Conservation (phyloP, 129 eudicot species). For the Silybum marianum region DNA sequence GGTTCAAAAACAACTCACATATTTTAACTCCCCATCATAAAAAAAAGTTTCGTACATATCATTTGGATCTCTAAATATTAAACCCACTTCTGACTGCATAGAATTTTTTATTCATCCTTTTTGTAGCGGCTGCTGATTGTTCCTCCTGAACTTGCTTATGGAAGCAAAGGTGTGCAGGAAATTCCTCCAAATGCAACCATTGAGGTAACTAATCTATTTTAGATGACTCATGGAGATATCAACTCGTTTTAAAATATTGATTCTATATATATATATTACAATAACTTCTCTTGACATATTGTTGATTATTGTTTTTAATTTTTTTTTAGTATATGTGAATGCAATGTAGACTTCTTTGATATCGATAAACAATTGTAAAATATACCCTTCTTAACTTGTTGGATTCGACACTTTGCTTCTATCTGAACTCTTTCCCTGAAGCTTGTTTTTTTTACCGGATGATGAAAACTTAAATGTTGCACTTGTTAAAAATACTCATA, state of each 20-base stretch:
- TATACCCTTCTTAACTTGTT: background rate
- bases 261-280: background rate
- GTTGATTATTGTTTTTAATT: background rate
- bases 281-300: conserved; percentile 7
- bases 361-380: background rate
- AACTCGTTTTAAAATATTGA: background rate
- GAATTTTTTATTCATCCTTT: background rate
- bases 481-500: background rate
- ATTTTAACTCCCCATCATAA: no score
- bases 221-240: background rate
- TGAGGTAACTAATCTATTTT: conserved; percentile 55
- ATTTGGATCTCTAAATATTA: no score
- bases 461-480: background rate
- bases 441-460: background rate
- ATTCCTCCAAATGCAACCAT: conserved; percentile 97
- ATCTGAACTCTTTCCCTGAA: background rate
- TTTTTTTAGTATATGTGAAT: background rate
- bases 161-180: conserved; percentile 96
- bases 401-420: background rate
- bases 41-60: no score
- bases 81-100: background rate
- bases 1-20: no score
- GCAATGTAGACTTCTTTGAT: background rate
- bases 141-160: conserved; percentile 94
- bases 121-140: conserved; percentile 91